Evolutionary conservation across 441 rosid species (phyloP), one percentile per base, ranked within the genome.

Genomic region (Capsella rubella): DNA sequence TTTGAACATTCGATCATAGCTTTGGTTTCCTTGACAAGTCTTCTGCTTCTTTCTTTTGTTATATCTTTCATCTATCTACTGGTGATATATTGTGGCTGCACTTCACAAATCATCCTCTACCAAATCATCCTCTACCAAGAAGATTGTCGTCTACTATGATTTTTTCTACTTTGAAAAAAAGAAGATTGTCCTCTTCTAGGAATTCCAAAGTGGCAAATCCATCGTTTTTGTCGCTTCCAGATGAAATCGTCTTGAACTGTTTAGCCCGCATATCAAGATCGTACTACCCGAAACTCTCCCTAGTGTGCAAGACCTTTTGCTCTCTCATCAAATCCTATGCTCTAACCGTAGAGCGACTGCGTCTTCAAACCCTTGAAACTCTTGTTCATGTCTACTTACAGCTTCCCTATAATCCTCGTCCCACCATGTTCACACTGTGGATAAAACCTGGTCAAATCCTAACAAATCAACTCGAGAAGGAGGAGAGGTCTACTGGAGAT

Each of bases 181-280:
- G 25, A 21, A 21, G 25, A 21, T 21, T 21, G 25, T 21, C 25
- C 25, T 21, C 25, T 21, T 21, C 25, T 21, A 21, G 25, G 25
- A 21, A 21, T 21, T 21, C 25, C 25, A 21, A 21, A 21, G 25
- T 21, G 25, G 25, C 25, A 21, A 32, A 6, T 6, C 35, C 7
- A 7, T 5, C 85, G 32, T 83, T 90, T 53, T 89, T 93, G 0
- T 40, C 64, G 2, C 34, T 52, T 52, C 34, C 56, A 11, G 2
- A 27, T 27, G 56, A 52, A 5, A 6, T 52, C 32, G 8, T 52
- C 84, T 85, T 90, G 15, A 87, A 82, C 78, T 82, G 86, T 64
- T 69, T 90, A 21, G 85, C 92, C 5, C 84, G 93, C 16, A 29
- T 85, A 45, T 90, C 90, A 4, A 77, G 90, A 35, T 77, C 75